Conservation (phyloP, 352 stramenopile genomes). For the Globisporangium canariense region DNA sequence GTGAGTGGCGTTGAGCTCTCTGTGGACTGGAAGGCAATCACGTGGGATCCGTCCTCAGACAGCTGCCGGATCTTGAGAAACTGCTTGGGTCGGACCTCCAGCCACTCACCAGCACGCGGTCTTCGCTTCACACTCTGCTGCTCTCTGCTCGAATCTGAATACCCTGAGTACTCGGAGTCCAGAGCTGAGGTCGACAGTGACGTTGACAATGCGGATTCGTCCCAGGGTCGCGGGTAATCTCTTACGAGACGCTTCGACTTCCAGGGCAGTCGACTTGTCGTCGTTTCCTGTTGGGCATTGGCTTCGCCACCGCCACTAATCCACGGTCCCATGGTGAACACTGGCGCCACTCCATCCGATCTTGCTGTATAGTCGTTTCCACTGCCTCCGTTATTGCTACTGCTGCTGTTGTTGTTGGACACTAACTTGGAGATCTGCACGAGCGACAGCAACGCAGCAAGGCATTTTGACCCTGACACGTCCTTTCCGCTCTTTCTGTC, state of each 20-base stretch:
- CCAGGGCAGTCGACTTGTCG: slow-evolving; percentile 16
- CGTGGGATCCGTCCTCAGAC: slow-evolving; percentile 27
- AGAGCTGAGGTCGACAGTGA: slow-evolving; percentile 3
- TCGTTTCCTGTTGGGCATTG: neutral
- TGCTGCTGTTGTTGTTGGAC: neutral
- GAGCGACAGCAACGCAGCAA: slow-evolving; percentile 8
- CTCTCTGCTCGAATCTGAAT: neutral
- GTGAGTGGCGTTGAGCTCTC: slow-evolving; percentile 22
- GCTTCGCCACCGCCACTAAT: neutral
- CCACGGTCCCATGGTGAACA: neutral
- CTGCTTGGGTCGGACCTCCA: slow-evolving; percentile 42
- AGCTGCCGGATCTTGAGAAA: slow-evolving; percentile 45
- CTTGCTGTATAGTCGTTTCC: neutral
- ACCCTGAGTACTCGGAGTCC: neutral
- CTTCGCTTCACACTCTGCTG: slow-evolving; percentile 4
- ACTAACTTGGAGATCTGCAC: slow-evolving; percentile 15
- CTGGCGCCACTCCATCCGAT: neutral
- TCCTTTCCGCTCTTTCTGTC: slow-evolving; percentile 8
- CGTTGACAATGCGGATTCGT: neutral
- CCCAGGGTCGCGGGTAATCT: slow-evolving; percentile 28
- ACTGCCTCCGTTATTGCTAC: neutral
- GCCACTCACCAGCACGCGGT: slow-evolving; percentile 46
- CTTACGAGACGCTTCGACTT: slow-evolving; percentile 13
- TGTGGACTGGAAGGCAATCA: slow-evolving; percentile 22
- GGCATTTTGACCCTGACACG: neutral